phyloP scores from a whole-genome alignment of 1,284 basidiomycete genomes.

The Paramarasmius palmivorus region DNA sequence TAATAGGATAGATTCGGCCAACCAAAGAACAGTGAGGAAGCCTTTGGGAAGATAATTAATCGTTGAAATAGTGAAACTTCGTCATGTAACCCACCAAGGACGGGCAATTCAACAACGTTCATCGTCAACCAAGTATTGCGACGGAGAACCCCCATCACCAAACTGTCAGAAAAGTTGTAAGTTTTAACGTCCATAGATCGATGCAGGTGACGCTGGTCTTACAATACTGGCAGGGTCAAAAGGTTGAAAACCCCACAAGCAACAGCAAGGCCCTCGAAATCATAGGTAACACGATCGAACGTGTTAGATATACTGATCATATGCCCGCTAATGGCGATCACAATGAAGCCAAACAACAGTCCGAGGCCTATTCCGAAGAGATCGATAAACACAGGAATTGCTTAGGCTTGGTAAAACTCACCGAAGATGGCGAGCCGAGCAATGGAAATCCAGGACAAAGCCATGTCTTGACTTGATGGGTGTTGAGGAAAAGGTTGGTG shows the following conservation, averaged over 20 bases:
- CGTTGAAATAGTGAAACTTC: neutral
- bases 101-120: conserved; percentile 3
- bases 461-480: no score
- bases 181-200: no score
- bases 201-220: no score
- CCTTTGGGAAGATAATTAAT: neutral
- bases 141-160: neutral
- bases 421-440: no score
- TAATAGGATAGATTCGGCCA: neutral
- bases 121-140: neutral
- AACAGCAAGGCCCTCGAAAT: neutral
- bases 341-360: neutral
- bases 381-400: no score
- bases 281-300: neutral
- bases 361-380: neutral
- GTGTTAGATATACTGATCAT: neutral
- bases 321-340: neutral
- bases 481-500: no score
- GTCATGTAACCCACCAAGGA: neutral
- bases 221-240: neutral
- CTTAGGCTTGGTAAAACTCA: no score
- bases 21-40: neutral
- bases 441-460: no score
- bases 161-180: no score
- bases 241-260: neutral